Evolutionary conservation across 306 rosid genomes (phyloP).

Genomic region (Corylus americana): DNA sequence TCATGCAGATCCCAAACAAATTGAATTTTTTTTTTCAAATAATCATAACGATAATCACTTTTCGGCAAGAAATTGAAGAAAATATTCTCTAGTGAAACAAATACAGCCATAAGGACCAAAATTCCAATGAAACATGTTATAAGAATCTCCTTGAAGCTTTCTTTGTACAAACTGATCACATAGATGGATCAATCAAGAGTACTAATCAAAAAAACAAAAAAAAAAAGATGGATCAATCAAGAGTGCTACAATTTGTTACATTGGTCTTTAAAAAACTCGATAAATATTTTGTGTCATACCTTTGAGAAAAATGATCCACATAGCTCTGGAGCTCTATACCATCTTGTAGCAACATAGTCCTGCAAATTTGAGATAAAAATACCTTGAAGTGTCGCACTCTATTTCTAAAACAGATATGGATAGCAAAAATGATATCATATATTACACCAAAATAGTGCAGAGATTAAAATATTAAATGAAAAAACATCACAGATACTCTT

Average conservation of each 20-base stretch:
- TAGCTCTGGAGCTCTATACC: conserved; percentile 99
- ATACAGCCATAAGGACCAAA: background rate
- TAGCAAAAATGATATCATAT: background rate
- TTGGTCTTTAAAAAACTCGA: background rate
- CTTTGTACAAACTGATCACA: background rate
- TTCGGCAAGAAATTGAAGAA: background rate
- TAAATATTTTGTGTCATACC: conserved; percentile 48
- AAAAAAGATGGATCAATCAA: background rate
- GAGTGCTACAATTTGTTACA: background rate
- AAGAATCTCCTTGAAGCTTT: background rate
- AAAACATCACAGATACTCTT: background rate
- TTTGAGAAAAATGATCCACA: conserved; percentile 96
- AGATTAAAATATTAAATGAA: conserved; percentile 6
- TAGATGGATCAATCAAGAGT: background rate
- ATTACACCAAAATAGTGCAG: conserved; percentile 8
- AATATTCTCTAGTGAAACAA: background rate
- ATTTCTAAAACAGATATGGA: conserved; percentile 1
- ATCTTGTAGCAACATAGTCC: conserved; percentile 98
- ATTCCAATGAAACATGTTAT: background rate
- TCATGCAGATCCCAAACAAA: background rate
- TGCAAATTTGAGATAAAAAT: conserved; percentile 31
- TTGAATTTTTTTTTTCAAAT: too few relatives aligned
- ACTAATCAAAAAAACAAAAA: too few relatives aligned
- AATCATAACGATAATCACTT: too few relatives aligned
- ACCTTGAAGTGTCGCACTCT: conserved; percentile 24